Percentiles rank a stretch among this genome's conserved stretches.
These are phyloP conservation scores for Backusella morwellensis DNA, from an alignment of 192 early-diverging fungal species.

Conservation along the genomic window DNA sequence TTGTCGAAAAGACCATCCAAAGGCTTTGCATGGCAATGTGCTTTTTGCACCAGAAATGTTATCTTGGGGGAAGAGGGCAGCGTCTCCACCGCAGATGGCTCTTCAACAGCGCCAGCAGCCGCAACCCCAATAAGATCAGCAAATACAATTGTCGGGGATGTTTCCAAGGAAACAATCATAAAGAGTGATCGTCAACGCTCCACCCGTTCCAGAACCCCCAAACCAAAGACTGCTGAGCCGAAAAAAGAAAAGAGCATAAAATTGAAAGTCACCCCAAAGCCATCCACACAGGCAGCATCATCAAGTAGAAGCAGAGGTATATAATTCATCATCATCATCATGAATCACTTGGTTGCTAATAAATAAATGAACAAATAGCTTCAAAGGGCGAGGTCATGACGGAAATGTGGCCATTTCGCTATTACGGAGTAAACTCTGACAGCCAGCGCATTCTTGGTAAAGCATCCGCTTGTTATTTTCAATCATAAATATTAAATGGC, in stretches of 20 bases:
- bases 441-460: conserved; percentile 67
- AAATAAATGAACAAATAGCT: conserved; percentile 1
- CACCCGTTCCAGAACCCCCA: not conserved
- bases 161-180: not conserved
- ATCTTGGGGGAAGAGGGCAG: conserved; percentile 5
- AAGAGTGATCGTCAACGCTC: not conserved
- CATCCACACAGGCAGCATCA: not conserved
- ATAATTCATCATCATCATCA: too few species aligned
- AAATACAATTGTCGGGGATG: not conserved
- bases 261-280: not conserved
- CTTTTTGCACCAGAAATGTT: conserved; percentile 53
- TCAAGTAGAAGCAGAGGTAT: not conserved
- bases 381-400: conserved; percentile 32
- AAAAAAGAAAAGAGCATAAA: not conserved
- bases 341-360: too few species aligned
- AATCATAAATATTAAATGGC: not conserved
- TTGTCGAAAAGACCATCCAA: conserved; percentile 73
- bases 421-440: conserved; percentile 82
- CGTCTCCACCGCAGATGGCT: not conserved
- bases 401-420: conserved; percentile 85
- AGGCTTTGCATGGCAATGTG: conserved; percentile 88
- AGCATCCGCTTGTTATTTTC: not conserved
- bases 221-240: not conserved
- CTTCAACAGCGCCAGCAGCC: not conserved
- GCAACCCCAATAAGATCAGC: not conserved